Evolutionary conservation across 164 flowering plant genomes (phyloP).

Genomic region (Aristolochia fimbriata): DNA sequence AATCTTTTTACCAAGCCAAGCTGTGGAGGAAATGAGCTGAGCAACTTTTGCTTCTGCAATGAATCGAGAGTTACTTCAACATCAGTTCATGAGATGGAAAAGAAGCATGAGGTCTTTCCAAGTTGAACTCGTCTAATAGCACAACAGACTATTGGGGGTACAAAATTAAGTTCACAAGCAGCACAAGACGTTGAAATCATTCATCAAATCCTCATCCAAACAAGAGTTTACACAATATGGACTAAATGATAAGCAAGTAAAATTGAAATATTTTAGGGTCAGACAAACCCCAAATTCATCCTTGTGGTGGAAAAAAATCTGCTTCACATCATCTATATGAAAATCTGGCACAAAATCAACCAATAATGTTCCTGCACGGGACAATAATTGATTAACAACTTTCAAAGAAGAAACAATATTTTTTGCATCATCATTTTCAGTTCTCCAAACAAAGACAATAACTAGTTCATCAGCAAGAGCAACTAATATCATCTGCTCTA

Average conservation of each 20-base stretch:
- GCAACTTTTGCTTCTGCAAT: conserved; percentile 73
- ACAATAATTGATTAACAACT: too few species aligned
- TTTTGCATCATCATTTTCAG: neutral
- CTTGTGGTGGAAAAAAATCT: conserved; percentile 48
- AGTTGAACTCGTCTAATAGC: too few species aligned
- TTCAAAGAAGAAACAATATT: neutral
- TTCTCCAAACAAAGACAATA: too few species aligned
- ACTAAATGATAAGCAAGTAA: neutral
- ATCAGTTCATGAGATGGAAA: too few species aligned
- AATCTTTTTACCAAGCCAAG: conserved; percentile 75
- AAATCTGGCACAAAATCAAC: conserved; percentile 82
- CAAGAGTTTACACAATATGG: neutral
- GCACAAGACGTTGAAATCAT: neutral
- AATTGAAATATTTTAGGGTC: neutral
- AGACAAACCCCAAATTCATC: conserved; percentile 38
- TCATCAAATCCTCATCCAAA: neutral
- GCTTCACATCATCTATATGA: conserved; percentile 56
- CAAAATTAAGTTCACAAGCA: too few species aligned
- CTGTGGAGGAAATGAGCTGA: conserved; percentile 62
- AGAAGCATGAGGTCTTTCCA: too few species aligned
- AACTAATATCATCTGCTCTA: too few species aligned
- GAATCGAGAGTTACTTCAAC: neutral
- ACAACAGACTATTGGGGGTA: too few species aligned
- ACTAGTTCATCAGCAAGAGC: too few species aligned
- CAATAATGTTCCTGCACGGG: conserved; percentile 44